Base-by-base conservation (phyloP, 441 rosid genomes). In the Adansonia madagascariensis region DNA sequence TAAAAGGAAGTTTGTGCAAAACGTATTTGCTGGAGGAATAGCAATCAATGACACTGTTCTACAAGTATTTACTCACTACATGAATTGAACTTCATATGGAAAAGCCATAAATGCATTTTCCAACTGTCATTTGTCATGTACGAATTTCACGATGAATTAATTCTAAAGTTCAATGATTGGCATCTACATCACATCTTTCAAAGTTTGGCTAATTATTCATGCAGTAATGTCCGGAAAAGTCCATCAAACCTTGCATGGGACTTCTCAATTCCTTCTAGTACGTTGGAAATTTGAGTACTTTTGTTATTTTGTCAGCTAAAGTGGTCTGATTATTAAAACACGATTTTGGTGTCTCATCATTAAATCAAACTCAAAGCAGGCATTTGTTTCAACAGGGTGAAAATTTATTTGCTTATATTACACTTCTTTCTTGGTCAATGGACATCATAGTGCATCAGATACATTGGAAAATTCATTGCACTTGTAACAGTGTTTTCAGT, bases 1-100 rank as follows among this genome's bases (percentile, higher is more conserved):
- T 74, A 89, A 87, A 83, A 84, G 87, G 79, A 84, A 84, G 75
- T 94, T 91, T 66, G 87, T 91, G 59, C 78, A 69, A 81, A 86
- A 89, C 71, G 83, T 97, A 62, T 87, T 91, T 1, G 91, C 98
- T 0, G 99, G 99, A 77, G 98, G 97, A 70, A 77, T 94, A 62
- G 83, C 86, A 55, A 77, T 97, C 79, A 97, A 97, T 52, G 99
- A 97, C 86, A 84, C 93, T 20, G 68, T 91, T 79, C 15, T 94
- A 39, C 99, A 97, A 71, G 98, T 97, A 80, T 79, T 35, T 69
- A 39, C 71, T 50, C 62, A 22, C 49, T 61, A 2, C 57, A 50
- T 22, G n/a, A 35, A 49, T 47, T 20, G 15, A 49, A 60, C 55
- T 63, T 73, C 24, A 8, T 61, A 64, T 10, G 39, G n/a, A 39